Conservation (phyloP, 768 basidiomycete genomes). For the Paxillus involutus region DNA sequence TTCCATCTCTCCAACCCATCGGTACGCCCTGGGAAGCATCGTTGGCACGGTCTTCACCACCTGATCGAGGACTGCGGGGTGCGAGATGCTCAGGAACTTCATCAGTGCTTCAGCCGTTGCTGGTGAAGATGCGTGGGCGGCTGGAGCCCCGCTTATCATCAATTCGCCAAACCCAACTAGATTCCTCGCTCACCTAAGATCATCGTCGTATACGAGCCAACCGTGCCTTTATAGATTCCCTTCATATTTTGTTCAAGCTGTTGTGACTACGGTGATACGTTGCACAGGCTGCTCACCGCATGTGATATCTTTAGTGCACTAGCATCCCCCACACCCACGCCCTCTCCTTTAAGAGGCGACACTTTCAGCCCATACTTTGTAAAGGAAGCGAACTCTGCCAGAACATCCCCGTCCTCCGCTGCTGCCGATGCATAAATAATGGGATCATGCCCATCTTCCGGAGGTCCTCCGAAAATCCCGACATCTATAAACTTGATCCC, state of each 20-base stretch:
- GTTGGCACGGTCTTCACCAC: slow-evolving; percentile 39
- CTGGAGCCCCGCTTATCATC: slow-evolving; percentile 28
- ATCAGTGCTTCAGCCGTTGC: slow-evolving; percentile 60
- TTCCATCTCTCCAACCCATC: slow-evolving; percentile 64
- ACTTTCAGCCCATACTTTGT: slow-evolving; percentile 46
- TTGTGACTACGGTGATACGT: not conserved
- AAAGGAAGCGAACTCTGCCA: slow-evolving; percentile 42
- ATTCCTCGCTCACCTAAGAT: slow-evolving; percentile 42
- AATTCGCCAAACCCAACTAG: not conserved
- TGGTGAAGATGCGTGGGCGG: slow-evolving; percentile 56
- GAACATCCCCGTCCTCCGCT: slow-evolving; percentile 26
- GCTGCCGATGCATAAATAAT: slow-evolving; percentile 54
- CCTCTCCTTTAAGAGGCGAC: slow-evolving; percentile 45
- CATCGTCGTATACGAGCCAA: slow-evolving; percentile 54
- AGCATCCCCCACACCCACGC: slow-evolving; percentile 52
- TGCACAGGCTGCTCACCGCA: slow-evolving; percentile 40
- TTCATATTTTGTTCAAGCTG: slow-evolving; percentile 18
- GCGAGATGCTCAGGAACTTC: slow-evolving; percentile 46
- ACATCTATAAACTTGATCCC: slow-evolving; percentile 52
- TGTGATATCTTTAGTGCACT: slow-evolving; percentile 68
- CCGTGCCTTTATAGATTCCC: slow-evolving; percentile 59
- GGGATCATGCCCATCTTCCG: slow-evolving; percentile 46
- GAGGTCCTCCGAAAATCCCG: slow-evolving; percentile 57
- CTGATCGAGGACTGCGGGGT: slow-evolving; percentile 42
- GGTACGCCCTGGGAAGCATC: slow-evolving; percentile 64